Evolutionary conservation across 306 rosid genomes (phyloP).

Genomic region (Crotalaria pallida): DNA sequence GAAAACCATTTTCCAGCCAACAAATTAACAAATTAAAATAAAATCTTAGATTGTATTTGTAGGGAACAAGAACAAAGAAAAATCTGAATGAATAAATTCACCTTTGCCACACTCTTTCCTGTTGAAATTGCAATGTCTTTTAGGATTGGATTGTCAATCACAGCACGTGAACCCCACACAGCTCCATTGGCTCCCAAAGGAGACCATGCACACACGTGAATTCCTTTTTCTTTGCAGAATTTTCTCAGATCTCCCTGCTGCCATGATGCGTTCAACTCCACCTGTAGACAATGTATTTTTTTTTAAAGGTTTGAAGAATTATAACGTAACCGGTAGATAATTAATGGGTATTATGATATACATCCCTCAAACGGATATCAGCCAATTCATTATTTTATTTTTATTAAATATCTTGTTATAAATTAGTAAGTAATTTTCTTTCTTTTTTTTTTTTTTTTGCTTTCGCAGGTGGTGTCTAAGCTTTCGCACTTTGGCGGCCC

Average conservation of each 20-base stretch:
- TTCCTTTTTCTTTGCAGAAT: slow-evolving; percentile 34
- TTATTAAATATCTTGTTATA: too few species aligned
- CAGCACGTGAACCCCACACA: slow-evolving; percentile 35
- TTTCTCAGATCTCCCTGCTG: slow-evolving; percentile 25
- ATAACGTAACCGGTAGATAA: too few species aligned
- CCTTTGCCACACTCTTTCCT: slow-evolving; percentile 25
- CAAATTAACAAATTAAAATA: not conserved
- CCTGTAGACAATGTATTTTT: slow-evolving; percentile 11
- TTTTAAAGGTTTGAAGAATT: not conserved
- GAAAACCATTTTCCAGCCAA: too few species aligned
- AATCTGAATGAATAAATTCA: not conserved
- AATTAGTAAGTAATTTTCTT: too few species aligned
- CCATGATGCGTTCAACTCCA: slow-evolving; percentile 43
- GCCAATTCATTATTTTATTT: too few species aligned
- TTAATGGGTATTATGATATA: too few species aligned
- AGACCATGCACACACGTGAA: slow-evolving; percentile 37
- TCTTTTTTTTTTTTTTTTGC: too few species aligned
- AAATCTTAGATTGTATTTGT: too few species aligned
- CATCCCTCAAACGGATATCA: too few species aligned
- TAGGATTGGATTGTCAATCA: slow-evolving; percentile 32
- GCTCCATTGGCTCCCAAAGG: slow-evolving; percentile 43
- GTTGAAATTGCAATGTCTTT: slow-evolving; percentile 20
- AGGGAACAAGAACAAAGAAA: not conserved
- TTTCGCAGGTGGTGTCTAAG: too few species aligned
- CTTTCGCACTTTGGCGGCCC: too few species aligned